phyloP scores from a whole-genome alignment of 2,329 filamentous ascomycete species.

The Davidsoniella neocaledoniae region DNA sequence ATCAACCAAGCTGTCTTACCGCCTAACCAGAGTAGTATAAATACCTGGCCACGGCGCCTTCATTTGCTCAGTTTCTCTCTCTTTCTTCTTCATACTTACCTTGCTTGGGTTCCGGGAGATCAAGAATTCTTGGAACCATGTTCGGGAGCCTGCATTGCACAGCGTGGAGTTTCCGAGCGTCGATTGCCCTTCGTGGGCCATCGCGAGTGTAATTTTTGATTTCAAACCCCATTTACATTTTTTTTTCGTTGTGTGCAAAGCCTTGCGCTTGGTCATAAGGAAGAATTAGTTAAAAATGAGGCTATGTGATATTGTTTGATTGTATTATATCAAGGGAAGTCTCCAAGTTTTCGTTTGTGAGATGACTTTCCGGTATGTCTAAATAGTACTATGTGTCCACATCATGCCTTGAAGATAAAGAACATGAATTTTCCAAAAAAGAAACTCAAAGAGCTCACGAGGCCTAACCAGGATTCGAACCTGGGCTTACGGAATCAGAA shows the following conservation, averaged over 20 bases:
- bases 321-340: no score
- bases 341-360: no score
- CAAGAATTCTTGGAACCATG: slow-evolving; percentile 12
- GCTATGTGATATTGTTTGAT: no score
- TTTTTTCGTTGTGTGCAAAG: slow-evolving; percentile 10
- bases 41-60: neutral
- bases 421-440: no score
- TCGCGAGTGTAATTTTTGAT: slow-evolving; percentile 14
- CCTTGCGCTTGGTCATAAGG: slow-evolving; percentile 10
- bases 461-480: no score
- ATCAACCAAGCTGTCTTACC: neutral
- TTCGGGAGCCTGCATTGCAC: slow-evolving; percentile 13
- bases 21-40: slow-evolving; percentile 1
- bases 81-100: slow-evolving; percentile 13
- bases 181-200: slow-evolving; percentile 14
- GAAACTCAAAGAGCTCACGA: no score
- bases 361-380: no score
- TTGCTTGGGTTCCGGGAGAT: slow-evolving; percentile 13
- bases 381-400: no score
- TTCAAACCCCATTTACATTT: neutral
- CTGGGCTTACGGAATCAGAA: no score
- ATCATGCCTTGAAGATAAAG: no score
- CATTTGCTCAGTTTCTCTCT: slow-evolving; percentile 6
- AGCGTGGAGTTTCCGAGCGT: slow-evolving; percentile 13
- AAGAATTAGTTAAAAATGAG: slow-evolving; percentile 2